Base-by-base conservation (phyloP, 2,329 filamentous ascomycete species). In the Passalora sequoiae region DNA sequence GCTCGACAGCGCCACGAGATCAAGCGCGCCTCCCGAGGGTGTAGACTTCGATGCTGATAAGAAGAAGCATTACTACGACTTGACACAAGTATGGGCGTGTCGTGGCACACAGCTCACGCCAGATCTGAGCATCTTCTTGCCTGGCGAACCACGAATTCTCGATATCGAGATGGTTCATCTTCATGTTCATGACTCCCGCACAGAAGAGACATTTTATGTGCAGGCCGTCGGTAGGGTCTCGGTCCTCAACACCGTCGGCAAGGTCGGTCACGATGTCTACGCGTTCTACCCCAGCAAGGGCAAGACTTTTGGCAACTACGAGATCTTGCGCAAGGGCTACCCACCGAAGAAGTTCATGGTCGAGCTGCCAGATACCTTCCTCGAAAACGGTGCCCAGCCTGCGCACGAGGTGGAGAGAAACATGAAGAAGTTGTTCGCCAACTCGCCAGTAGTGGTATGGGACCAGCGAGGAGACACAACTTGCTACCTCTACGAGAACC, bases 391-490 rank as follows among this genome's bases (percentile, higher is more conserved):
- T 10, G 39, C 39, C 8, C 13, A 6, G 13, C 20, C 21, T 2
- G 35, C 21, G 5, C 8, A 24, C 17, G n/a, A 27, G 21, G 8
- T 38, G 6, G 36, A 38, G 20, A 16, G 5, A 9, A 16, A 38
- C 4, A n/a, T 38, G 10, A 6, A 27, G 20, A 16, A 12, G 36
- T 12, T 38, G 8, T n/a, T 38, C 2, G 5, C 15, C 6, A 16
- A 27, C n/a, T 44, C 50, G 10, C 33, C 43, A 1, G 40, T 55
- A 19, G 40, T 54, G 9, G 37, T 51, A 9, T 43, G 50, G 27
- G 50, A 32, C 19, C 36, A 38, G 4, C 33, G 19, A 5, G 32
- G 45, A 7, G 51, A 54, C 21, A 16, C n/a, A 6, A 29, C 20
- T 1, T 17, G 31, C 7, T 52, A 48, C 39, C 24, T 29, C 10